phyloP scores from a whole-genome alignment of 139 green algal species.

The Chlorella vulgaris region DNA sequence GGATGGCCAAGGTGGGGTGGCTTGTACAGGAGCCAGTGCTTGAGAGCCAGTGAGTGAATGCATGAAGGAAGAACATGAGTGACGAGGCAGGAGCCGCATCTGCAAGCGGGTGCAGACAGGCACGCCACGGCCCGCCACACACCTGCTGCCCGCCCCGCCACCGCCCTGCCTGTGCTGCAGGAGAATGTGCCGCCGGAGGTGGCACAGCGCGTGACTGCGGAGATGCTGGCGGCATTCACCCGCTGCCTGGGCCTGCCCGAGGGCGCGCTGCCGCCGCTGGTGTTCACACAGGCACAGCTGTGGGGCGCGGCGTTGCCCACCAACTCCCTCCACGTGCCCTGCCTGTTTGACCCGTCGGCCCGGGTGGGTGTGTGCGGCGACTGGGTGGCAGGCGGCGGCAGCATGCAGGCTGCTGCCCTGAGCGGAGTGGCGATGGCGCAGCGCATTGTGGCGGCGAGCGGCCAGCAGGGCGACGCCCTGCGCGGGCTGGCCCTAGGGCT shows the following conservation, averaged over 20 bases:
- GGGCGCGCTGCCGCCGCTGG: slow-evolving; percentile 19
- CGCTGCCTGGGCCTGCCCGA: slow-evolving; percentile 30
- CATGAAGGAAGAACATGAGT: too few relatives aligned
- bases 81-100: too few relatives aligned
- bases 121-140: too few relatives aligned
- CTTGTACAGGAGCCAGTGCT: too few relatives aligned
- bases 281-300: slow-evolving; percentile 50
- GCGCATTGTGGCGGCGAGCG: slow-evolving; percentile 43
- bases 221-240: slow-evolving; percentile 60
- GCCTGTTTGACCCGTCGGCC: slow-evolving; percentile 66
- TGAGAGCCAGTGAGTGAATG: too few relatives aligned
- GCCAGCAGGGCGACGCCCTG: not conserved
- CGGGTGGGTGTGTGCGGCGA: slow-evolving; percentile 76
- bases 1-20: too few relatives aligned
- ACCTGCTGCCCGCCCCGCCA: not conserved
- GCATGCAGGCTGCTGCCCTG: slow-evolving; percentile 68
- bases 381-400: slow-evolving; percentile 64
- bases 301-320: slow-evolving; percentile 80
- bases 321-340: slow-evolving; percentile 63
- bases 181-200: slow-evolving; percentile 66
- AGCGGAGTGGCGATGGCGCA: slow-evolving; percentile 68
- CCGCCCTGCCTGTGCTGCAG: slow-evolving; percentile 39
- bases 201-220: slow-evolving; percentile 46
- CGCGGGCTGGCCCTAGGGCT: slow-evolving; percentile 39
- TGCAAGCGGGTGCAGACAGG: too few relatives aligned